Percentiles rank a stretch among this genome's conserved stretches.
Evolutionary conservation across 495 filamentous ascomycete genomes (phyloP).

Genomic region (Podospora bellae-mahoneyi): DNA sequence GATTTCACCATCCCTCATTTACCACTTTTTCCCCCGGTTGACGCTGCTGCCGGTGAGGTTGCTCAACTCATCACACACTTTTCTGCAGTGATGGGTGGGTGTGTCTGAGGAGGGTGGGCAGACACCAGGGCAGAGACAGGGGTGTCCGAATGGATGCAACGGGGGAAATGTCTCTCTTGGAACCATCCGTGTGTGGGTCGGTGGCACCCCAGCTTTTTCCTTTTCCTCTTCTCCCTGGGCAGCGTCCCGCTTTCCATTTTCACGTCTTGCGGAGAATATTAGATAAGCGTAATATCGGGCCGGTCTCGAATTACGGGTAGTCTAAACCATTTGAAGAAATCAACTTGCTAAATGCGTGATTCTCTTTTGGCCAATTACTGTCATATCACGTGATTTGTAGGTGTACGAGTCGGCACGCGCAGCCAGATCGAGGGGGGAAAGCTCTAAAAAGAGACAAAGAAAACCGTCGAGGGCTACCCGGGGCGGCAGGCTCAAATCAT

Average conservation of each 20-base stretch:
- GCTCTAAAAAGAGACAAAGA: background rate
- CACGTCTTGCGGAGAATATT: background rate
- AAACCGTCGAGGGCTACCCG: background rate
- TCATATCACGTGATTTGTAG: background rate
- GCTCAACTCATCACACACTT: background rate
- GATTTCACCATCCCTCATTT: background rate
- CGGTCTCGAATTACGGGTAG: background rate
- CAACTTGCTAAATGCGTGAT: background rate
- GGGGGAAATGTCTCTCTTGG: constrained; percentile 7
- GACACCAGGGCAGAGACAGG: background rate
- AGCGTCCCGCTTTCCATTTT: background rate
- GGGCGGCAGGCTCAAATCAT: background rate
- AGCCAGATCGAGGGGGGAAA: background rate
- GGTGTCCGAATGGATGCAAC: background rate
- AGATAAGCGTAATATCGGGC: background rate
- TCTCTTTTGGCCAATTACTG: background rate
- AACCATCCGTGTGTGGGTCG: constrained; percentile 1
- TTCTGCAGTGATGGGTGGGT: background rate
- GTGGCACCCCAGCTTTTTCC: constrained; percentile 4
- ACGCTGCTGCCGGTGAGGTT: background rate
- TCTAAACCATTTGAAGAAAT: background rate
- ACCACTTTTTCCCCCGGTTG: too few species aligned
- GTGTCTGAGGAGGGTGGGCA: background rate
- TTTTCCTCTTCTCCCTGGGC: background rate
- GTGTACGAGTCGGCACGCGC: background rate